Conservation (phyloP, 1,284 basidiomycete genomes). For the Chalciporus sp. region DNA sequence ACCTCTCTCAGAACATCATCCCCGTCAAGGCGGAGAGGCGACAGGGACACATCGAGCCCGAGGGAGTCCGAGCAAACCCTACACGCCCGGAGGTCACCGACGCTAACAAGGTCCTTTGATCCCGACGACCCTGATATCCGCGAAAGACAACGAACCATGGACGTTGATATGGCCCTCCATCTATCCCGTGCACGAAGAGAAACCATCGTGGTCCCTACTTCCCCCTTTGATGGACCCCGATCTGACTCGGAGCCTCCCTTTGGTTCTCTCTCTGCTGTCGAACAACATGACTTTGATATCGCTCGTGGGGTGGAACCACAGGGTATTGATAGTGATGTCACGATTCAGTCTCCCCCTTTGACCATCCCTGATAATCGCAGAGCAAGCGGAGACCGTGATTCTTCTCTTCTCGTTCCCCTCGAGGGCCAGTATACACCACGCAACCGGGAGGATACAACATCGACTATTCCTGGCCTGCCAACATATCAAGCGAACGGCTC, state of each 20-base stretch:
- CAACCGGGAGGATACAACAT: constrained; percentile 32
- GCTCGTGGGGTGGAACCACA: constrained; percentile 41
- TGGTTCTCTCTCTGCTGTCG: constrained; percentile 44
- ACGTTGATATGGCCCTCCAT: constrained; percentile 84
- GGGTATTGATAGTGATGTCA: constrained; percentile 19
- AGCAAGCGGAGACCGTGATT: constrained; percentile 48
- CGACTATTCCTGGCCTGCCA: constrained; percentile 52
- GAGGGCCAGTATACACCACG: constrained; percentile 21
- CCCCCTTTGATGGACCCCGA: constrained; percentile 28
- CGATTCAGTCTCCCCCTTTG: constrained; percentile 18
- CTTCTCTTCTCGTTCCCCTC: constrained; percentile 45
- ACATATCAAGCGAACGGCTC: constrained; percentile 61
- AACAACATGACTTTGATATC: constrained; percentile 47
- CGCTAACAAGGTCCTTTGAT: constrained; percentile 61
- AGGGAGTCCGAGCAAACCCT: constrained; percentile 45
- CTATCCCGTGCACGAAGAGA: constrained; percentile 74
- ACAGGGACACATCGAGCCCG: constrained; percentile 42
- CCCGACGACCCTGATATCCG: constrained; percentile 67
- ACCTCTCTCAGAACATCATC: constrained; percentile 43
- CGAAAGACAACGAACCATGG: constrained; percentile 83
- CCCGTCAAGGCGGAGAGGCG: constrained; percentile 41
- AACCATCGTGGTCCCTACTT: constrained; percentile 46
- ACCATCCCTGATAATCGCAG: constrained; percentile 31
- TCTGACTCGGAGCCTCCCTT: constrained; percentile 30
- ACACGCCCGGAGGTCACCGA: constrained; percentile 63